These are phyloP conservation scores for Amaranthus hypochondriacus DNA, from an alignment of 148 eudicot genomes.

Conservation along the genomic window DNA sequence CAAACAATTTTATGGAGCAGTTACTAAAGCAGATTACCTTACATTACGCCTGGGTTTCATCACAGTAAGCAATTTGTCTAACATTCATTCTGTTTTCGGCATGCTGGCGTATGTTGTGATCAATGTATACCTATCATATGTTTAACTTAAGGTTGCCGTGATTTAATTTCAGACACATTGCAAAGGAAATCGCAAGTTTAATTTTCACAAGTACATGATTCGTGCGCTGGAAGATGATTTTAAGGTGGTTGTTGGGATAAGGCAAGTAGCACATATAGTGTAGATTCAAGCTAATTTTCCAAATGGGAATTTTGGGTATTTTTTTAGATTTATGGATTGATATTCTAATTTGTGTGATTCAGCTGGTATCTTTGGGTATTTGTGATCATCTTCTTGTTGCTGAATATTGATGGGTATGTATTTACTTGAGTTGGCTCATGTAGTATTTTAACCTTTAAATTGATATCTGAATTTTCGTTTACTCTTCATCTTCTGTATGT, in stretches of 20 bases:
- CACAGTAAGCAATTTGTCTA: constrained; percentile 35
- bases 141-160: background rate
- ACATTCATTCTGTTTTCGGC: background rate
- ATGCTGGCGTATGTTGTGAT: background rate
- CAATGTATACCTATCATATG: background rate
- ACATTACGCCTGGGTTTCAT: constrained; percentile 80
- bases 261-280: constrained; percentile 38
- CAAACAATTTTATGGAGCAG: constrained; percentile 92
- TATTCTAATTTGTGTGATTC: constrained; percentile 31
- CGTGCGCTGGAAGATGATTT: constrained; percentile 94
- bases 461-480: background rate
- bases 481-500: background rate
- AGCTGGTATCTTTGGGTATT: constrained; percentile 98
- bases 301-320: background rate
- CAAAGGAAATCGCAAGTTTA: constrained; percentile 68
- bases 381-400: constrained; percentile 78
- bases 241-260: constrained; percentile 86
- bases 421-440: background rate
- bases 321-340: constrained; percentile 3
- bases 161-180: constrained; percentile 62
- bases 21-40: constrained; percentile 70
- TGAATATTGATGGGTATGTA: constrained; percentile 79
- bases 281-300: background rate
- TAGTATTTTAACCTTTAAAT: background rate
- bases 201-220: constrained; percentile 95